phyloP scores from a whole-genome alignment of 306 rosid species.

The Crataegus laevigata region DNA sequence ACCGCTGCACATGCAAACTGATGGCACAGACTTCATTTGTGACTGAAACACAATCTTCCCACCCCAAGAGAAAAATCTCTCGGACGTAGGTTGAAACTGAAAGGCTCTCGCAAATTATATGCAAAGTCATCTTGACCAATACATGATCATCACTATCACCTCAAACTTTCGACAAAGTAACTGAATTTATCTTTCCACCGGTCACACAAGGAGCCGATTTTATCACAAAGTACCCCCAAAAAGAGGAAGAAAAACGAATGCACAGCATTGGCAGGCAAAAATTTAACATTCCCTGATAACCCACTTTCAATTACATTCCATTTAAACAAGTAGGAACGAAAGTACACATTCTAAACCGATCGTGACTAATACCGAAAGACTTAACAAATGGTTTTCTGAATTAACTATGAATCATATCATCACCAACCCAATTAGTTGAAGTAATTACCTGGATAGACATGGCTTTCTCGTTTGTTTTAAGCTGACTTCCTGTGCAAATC shows the following conservation, averaged over 20 bases:
- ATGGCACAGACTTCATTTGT: not conserved
- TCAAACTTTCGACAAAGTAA: not conserved
- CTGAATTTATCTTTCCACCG: not conserved
- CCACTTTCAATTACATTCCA: not conserved
- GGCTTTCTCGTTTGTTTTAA: slow-evolving; percentile 45
- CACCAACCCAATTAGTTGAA: not conserved
- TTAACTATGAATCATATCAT: not conserved
- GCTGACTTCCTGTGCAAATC: slow-evolving; percentile 42
- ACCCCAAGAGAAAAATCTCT: not conserved
- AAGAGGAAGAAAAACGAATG: no score
- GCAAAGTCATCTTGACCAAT: not conserved
- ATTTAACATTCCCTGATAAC: not conserved
- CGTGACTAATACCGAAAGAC: not conserved
- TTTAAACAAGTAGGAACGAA: not conserved
- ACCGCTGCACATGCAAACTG: not conserved
- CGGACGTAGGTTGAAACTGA: not conserved
- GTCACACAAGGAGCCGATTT: no score
- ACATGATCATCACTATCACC: not conserved
- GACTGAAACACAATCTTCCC: not conserved
- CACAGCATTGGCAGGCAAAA: not conserved
- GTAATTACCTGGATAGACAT: slow-evolving; percentile 42
- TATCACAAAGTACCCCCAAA: not conserved
- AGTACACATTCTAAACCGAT: not conserved
- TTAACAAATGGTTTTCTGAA: not conserved
- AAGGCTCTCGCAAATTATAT: not conserved